A percentile compares a stretch with the other conserved stretches of the same genome.
These are phyloP conservation scores for Plasmodium vivax DNA, from an alignment of 169 alveolate species.

Conservation along the genomic window DNA sequence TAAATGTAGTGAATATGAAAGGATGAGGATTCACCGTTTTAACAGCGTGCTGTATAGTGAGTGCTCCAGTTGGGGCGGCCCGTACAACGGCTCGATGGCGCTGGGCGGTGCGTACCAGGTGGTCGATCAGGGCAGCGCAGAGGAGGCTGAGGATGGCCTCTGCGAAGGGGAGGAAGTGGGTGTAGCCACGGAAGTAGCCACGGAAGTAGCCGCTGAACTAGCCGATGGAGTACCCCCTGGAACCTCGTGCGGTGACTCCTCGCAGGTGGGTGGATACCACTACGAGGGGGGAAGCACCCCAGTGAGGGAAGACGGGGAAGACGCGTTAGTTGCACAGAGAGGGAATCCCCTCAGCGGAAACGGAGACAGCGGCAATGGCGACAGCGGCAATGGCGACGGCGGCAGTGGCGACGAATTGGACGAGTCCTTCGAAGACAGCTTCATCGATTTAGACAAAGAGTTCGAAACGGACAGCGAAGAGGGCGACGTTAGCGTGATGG, in stretches of 20 bases:
- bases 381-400: background rate
- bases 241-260: background rate
- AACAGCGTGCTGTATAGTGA: background rate
- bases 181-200: background rate
- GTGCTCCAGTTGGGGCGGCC: background rate
- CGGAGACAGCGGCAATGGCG: background rate
- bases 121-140: background rate
- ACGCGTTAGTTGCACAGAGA: background rate
- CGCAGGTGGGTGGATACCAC: background rate
- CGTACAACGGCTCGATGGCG: background rate
- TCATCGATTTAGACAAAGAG: conserved; percentile 61
- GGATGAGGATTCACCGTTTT: background rate
- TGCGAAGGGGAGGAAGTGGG: background rate
- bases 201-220: background rate
- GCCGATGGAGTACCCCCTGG: background rate
- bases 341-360: background rate
- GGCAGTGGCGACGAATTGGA: background rate
- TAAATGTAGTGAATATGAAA: conserved; percentile 66
- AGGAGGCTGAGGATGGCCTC: background rate
- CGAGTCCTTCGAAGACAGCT: conserved; percentile 7
- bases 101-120: background rate
- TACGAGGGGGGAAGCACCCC: background rate
- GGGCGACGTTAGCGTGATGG: background rate
- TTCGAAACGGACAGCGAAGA: conserved; percentile 56
- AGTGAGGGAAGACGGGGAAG: background rate